Base-by-base conservation (phyloP, 2,329 filamentous ascomycete species). In the Orbilia javanica region DNA sequence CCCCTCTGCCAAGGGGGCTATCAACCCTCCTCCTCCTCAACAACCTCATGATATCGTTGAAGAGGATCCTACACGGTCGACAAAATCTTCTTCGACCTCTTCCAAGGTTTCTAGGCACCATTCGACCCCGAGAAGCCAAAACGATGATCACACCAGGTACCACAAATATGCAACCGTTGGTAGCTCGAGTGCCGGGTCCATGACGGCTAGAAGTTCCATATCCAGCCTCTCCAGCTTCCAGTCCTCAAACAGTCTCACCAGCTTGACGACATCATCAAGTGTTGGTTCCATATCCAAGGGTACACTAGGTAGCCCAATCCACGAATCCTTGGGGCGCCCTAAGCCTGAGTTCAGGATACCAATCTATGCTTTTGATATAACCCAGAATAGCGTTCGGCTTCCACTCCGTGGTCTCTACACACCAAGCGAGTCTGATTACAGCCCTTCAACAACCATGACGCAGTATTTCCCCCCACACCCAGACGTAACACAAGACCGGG, bases 91-190 rank as follows among this genome's bases (percentile, higher is more conserved):
- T 39, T 66, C 73, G 20, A 71, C 73, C 39, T 77, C 73, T 62
- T 71, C 57, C 36, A 71, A 52, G 60, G 73, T 77, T 31, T 77
- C 57, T 25, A 66, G 73, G 31, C 66, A 77, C 34, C 64, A 27
- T 67, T 60, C 50, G 62, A 50, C 66, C 29, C 66, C 48, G 15
- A 77, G 73, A 46, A 50, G 66, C 15, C 66, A 62, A 20, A 8
- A 50, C 22, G 73, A 77, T 18, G 67, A 70, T 39, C 66, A 77
- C 46, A 36, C 46, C 39, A 71, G 67, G 52, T 66, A 77, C 42
- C 66, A 77, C 62, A 77, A 77, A 44, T 77, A 77, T 62, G 73
- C 73, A 48, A 77, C 73, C 15, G 66, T 77, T 52, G 66, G 73
- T 39, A 77, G 73, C 62, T 71, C 73, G n/a, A 77, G 57, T 62